Evolutionary conservation across 352 stramenopile species (phyloP), one percentile per base, ranked within the genome.

Genomic region (Phytopythium kandeliae): DNA sequence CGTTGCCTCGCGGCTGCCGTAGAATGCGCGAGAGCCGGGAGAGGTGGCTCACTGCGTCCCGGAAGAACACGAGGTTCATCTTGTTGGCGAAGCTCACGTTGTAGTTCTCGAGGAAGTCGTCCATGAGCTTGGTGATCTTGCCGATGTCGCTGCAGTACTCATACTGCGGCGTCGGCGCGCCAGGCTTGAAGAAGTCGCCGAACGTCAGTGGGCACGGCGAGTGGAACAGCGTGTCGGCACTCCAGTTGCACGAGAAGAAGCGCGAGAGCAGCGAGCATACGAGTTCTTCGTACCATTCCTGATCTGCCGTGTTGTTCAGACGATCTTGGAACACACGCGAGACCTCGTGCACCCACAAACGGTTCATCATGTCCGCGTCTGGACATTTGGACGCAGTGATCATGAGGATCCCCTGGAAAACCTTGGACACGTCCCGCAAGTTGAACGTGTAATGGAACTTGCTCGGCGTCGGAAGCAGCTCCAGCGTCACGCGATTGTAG

Each of bases 41-140:
- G 11, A 98, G 71, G 50, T 98, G 95, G 0, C 69, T 78, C 25
- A 98, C 80, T 2, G 95, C 95, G 46, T 98, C 95, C 0, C 74
- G 64, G 66, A 98, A 98, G 62, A 98, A 98, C 0, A 98, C 95
- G 19, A 98, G 63, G 41, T 98, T 96, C 93, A 98, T 98, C 60
- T 95, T 91, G 58, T 90, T 97, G 4, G 91, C 75, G 49, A 95
- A 96, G 13, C 59, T 78, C 41, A 96, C 78, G 61, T 98, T 98
- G 73, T 98, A 98, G 47, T 96, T 92, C 38, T 98, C 92, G 5
- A 98, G 63, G 30, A 84, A 85, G 57, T 98, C 89, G 48, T 97
- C 78, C 63, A 98, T 79, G 38, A 96, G 63, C 55, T 85, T 80
- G 3, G 83, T 86, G 33, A 97, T 58, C 52, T 94, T 92, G 9